Evolutionary conservation across 2,329 filamentous ascomycete species (phyloP), one percentile per base, ranked within the genome.

Genomic region (Colletotrichum phormii): DNA sequence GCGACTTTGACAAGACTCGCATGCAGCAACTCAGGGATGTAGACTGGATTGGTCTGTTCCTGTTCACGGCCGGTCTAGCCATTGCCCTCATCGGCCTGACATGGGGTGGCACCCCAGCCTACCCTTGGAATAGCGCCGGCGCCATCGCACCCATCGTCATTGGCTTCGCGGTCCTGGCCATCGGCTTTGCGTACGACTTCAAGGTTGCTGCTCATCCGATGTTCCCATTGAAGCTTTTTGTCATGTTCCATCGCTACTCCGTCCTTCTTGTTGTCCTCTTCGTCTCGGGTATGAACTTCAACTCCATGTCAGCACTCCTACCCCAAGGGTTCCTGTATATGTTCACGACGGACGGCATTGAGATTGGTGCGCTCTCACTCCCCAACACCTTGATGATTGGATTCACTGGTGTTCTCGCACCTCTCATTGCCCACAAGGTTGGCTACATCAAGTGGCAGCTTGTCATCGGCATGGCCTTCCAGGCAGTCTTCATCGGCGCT

Each of bases 251-350:
- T 22, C 78, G 78, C 51, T 81, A 78, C 72, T 78, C 79, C 2
- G 75, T 80, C 33, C 75, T 78, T 46, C 74, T 81, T 9, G 64
- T 81, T 51, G 75, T 80, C 29, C 73, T 80, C 12, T 80, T 81
- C 57, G 75, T 81, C 46, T 77, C 78, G 0, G 80, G 80, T 29
- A 80, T 81, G 78, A 76, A 79, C 71, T 78, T 76, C 70, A 74
- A 79, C 59, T 75, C 73, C 6, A 75, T 80, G 37, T 75, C 77
- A 9, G 76, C 77, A 2, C 75, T 81, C 4, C 68, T 73, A 1
- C 79, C 79, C 0, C 80, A 81, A 71, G 78, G 74, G 9, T 77
- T 78, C 1, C 65, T 80, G 0, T 81, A 78, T 74, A 79, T 80
- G 75, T 81, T 78, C 64, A 80, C 79, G 53, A 77, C 76, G 22